Percentiles rank a stretch among this genome's conserved stretches.
Conservation (phyloP, 1,284 basidiomycete species). For the Moesziomyces sp. region DNA sequence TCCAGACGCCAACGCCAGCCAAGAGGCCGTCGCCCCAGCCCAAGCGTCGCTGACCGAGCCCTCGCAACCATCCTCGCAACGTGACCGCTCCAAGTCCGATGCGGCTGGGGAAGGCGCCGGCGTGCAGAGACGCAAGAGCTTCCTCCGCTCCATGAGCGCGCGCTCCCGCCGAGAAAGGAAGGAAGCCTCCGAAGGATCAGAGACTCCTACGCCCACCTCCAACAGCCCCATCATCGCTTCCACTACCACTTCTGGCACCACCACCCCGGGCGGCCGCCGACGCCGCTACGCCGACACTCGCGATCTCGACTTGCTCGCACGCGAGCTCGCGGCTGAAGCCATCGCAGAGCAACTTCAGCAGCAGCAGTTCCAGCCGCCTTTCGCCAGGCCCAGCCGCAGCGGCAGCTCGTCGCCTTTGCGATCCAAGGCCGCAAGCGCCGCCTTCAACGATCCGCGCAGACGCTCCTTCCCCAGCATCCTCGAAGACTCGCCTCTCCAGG, state of each 20-base stretch:
- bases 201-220: slow-evolving; percentile 19
- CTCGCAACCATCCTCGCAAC: slow-evolving; percentile 20
- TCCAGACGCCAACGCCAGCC: slow-evolving; percentile 1
- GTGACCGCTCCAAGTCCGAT: slow-evolving; percentile 50
- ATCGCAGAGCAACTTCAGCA: slow-evolving; percentile 41
- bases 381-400: slow-evolving; percentile 40
- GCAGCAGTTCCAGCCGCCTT: slow-evolving; percentile 14
- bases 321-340: slow-evolving; percentile 58
- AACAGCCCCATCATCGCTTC: slow-evolving; percentile 15
- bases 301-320: slow-evolving; percentile 53
- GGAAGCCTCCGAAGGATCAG: slow-evolving; percentile 7
- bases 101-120: slow-evolving; percentile 17
- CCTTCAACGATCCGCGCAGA: slow-evolving; percentile 36
- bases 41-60: slow-evolving; percentile 2
- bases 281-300: slow-evolving; percentile 54
- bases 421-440: slow-evolving; percentile 16
- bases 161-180: slow-evolving; percentile 18
- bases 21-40: neutral
- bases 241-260: slow-evolving; percentile 19
- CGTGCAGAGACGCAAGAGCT: slow-evolving; percentile 40
- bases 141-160: slow-evolving; percentile 28
- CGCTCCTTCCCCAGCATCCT: slow-evolving; percentile 49
- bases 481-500: slow-evolving; percentile 38
- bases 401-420: slow-evolving; percentile 44
- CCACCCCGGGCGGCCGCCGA: slow-evolving; percentile 34